Percentiles rank a stretch among this genome's conserved stretches.
Conservation (phyloP, 441 rosid genomes). For the Viola pubescens region DNA sequence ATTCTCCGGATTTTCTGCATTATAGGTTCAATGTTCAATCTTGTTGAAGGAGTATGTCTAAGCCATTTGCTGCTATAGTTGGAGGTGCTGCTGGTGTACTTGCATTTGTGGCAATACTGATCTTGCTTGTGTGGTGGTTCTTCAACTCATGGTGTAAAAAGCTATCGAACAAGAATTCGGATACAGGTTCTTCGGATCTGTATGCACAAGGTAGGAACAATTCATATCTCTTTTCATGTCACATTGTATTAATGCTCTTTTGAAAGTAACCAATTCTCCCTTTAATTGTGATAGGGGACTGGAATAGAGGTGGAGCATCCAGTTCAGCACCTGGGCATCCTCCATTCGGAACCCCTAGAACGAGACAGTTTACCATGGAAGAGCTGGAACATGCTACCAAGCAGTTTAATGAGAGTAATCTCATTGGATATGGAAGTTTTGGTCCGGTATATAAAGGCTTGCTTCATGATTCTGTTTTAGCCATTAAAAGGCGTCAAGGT, state of each 20-base stretch:
- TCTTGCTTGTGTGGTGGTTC: constrained; percentile 38
- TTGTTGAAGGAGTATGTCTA: constrained; percentile 30
- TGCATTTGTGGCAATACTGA: constrained; percentile 22
- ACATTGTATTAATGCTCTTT: neutral
- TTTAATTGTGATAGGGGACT: constrained; percentile 29
- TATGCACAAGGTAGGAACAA: constrained; percentile 34
- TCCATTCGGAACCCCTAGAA: constrained; percentile 22
- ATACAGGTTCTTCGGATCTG: constrained; percentile 44
- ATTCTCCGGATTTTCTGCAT: constrained; percentile 11
- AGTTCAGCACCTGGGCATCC: constrained; percentile 27
- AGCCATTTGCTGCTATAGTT: constrained; percentile 22
- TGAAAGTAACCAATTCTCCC: constrained; percentile 9
- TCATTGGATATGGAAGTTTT: constrained; percentile 53
- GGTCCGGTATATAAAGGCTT: constrained; percentile 49
- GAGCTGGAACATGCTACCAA: constrained; percentile 54
- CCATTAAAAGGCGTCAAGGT: constrained; percentile 39
- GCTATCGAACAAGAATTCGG: constrained; percentile 29
- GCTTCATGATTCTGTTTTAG: constrained; percentile 37
- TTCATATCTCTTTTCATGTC: neutral
- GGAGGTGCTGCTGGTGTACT: constrained; percentile 34
- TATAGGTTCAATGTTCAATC: constrained; percentile 34
- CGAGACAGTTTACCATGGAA: constrained; percentile 38
- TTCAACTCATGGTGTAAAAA: constrained; percentile 30
- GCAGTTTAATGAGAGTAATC: constrained; percentile 35
- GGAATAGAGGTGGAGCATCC: constrained; percentile 31